phyloP scores from a whole-genome alignment of 345 rosid species.

The Gossypium thurberi region DNA sequence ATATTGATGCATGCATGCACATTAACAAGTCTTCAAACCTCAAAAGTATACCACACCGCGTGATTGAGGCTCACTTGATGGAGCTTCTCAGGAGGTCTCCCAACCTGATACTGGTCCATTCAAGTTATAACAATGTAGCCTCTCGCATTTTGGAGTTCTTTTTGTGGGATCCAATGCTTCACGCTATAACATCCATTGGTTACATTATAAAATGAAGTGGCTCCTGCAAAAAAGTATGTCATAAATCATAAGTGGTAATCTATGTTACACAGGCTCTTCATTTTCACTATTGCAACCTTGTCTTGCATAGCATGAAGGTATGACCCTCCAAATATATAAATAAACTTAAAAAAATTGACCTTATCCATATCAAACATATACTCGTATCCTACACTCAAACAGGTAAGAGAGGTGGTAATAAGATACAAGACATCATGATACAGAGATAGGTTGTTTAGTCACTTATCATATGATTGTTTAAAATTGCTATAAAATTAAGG shows the following conservation, averaged over 20 bases:
- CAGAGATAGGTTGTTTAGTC: neutral
- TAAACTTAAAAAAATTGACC: no score
- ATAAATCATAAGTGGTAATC: no score
- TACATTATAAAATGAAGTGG: constrained; percentile 9
- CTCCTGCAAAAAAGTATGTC: constrained; percentile 40
- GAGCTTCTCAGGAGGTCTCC: constrained; percentile 99
- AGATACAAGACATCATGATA: neutral
- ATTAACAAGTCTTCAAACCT: constrained; percentile 33
- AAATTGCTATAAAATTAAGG: neutral
- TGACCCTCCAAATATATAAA: neutral
- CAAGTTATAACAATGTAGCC: constrained; percentile 50
- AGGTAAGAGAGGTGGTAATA: neutral
- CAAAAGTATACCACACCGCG: constrained; percentile 32
- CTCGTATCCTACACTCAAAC: no score
- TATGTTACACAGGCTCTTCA: no score
- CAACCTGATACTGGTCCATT: constrained; percentile 98
- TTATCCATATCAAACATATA: no score
- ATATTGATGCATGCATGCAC: neutral
- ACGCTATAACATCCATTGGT: constrained; percentile 36
- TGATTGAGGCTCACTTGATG: constrained; percentile 84
- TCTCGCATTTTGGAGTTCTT: constrained; percentile 98
- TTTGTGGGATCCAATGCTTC: constrained; percentile 98
- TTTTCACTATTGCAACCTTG: no score
- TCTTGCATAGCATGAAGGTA: neutral
- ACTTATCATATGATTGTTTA: neutral